Evolutionary conservation across 2,329 filamentous ascomycete genomes (phyloP), one percentile per base, ranked within the genome.

Genomic region (Sclerotinia trifoliorum): DNA sequence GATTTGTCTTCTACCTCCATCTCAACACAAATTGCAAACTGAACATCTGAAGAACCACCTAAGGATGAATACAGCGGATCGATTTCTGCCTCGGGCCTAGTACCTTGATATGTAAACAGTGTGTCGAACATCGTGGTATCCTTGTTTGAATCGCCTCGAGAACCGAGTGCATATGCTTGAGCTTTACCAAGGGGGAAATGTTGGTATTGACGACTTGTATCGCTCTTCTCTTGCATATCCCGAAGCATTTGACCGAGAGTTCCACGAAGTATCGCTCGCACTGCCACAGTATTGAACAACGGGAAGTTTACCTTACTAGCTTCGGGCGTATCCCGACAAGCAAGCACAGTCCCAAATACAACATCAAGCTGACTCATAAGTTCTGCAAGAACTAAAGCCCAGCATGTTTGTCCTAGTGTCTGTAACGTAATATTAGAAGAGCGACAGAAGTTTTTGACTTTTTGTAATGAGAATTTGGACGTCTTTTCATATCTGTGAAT

Each of bases 221-320:
- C 82, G 78, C 91, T 85, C 70, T 86, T 89, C 2, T 88, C 85
- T 75, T 97, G 93, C 71, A 93, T 83, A 74, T 94, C 91, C 17
- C 81, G 83, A 39, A 97, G 79, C 79, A 96, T 88, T 0, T 88
- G 84, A 0, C 78, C 71, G 0, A 85, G 80, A 0, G 83, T 87
- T 1, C 92, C 92, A 73, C 95, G 90, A 2, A 97, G 77, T 3
- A 94, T 83, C 1, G 85, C 85, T 15, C 93, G 85, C 10, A 96
- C 82, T 0, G 90, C 86, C 0, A 97, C 88, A 0, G 94, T 97
- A 75, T 96, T 97, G 91, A 97, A 97, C 0, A 91, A 92, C 0
- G 94, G 94, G 74, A 97, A 97, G 75, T 94, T 83, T 17, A 94
- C 79, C 35, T 85, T 78, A 55, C 90, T 85, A 0, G 87, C 85